These are phyloP conservation scores for Diplocarpon rosae DNA, from an alignment of 2,329 filamentous ascomycete species.

Conservation along the genomic window DNA sequence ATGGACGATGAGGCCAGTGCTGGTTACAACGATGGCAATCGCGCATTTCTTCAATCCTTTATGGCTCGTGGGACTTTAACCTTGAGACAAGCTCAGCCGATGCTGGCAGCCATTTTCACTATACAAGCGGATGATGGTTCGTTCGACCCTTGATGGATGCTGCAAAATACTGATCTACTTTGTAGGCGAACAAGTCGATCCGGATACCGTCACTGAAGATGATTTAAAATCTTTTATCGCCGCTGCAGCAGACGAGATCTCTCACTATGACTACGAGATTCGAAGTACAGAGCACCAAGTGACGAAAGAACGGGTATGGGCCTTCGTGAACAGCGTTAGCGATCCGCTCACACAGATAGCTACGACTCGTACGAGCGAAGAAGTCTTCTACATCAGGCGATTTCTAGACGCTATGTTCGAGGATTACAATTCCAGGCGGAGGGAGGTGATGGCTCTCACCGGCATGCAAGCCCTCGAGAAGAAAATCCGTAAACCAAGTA, in stretches of 20 bases:
- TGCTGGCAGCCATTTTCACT: conserved; percentile 68
- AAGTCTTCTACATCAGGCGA: conserved; percentile 82
- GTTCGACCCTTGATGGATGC: background rate
- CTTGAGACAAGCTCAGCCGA: conserved; percentile 56
- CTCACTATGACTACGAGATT: conserved; percentile 80
- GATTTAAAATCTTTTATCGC: conserved; percentile 60
- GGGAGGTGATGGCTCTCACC: conserved; percentile 74
- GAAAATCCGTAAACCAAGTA: conserved; percentile 45
- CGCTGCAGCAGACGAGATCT: conserved; percentile 60
- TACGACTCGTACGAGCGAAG: conserved; percentile 68
- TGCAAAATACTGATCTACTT: background rate
- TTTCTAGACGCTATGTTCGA: conserved; percentile 89
- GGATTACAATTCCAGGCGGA: conserved; percentile 65
- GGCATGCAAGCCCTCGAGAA: conserved; percentile 66
- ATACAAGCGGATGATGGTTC: conserved; percentile 25
- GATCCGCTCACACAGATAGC: conserved; percentile 81
- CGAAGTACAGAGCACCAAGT: conserved; percentile 61
- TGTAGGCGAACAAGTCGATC: conserved; percentile 35
- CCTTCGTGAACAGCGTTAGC: conserved; percentile 77
- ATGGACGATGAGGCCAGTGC: conserved; percentile 7
- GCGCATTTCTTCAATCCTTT: conserved; percentile 85
- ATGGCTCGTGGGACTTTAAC: conserved; percentile 70
- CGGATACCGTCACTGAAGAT: conserved; percentile 55
- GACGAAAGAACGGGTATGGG: conserved; percentile 58
- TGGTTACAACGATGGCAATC: conserved; percentile 47